Evolutionary conservation across 1,284 basidiomycete species (phyloP), one percentile per base, ranked within the genome.

Genomic region (Cryptococcus wingfieldii): DNA sequence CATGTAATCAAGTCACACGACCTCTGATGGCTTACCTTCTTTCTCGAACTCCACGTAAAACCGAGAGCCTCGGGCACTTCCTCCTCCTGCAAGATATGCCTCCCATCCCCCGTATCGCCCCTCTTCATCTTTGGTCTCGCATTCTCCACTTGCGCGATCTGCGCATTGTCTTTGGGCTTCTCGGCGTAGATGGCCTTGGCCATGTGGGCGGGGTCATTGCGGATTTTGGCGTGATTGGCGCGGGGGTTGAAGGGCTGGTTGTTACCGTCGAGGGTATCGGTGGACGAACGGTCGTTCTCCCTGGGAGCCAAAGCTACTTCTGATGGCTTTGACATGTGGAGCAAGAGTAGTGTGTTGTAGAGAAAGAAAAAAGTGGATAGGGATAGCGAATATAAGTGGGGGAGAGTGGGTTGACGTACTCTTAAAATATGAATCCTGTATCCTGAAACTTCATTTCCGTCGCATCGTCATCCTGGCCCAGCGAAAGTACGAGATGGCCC

Each of bases 61-160:
- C 64, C 69, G 4, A 75, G 68, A 0, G 54, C 53, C 42, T 72
- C 68, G 51, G 65, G 69, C 9, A 65, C 74, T 9, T 71, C 70
- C 9, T 71, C 54, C 28, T 72, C 69, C 25, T 67, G 69, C 18
- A 77, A 59, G 39, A 72, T 69, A 27, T 72, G 64, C 53, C 67
- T 70, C 39, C 74, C 74, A 47, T 76, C 71, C 23, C 34, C 37
- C 27, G 50, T 58, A 43, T 62, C 51, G 13, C 55, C 53, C 25
- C 50, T 16, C 16, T 50, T 38, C 13, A 42, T 44, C 41, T 46
- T 45, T 18, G 53, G 57, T 25, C 57, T 27, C 27, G 53, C 48
- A 31, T 52, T 37, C 19, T 23, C 38, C 46, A 18, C 37, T 10
- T 25, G 42, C 25, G 42, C 14, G 18, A 44, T 19, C 25, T 44